Evolutionary conservation across 2,329 filamentous ascomycete genomes (phyloP), one percentile per base, ranked within the genome.

Genomic region (Hypoxylon sp.): DNA sequence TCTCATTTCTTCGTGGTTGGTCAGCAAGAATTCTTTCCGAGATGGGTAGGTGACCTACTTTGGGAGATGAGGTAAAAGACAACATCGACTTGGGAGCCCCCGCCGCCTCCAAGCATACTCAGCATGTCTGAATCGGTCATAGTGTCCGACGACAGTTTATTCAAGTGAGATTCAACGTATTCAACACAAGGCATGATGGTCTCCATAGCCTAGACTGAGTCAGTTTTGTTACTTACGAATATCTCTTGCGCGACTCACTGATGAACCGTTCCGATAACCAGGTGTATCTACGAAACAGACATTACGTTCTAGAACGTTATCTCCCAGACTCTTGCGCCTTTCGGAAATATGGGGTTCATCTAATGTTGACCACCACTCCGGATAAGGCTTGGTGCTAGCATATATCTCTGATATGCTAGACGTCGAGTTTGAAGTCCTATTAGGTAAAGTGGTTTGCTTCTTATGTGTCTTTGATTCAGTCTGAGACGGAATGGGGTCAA

Each of bases 271-370:
- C 44, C 84, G 82, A 78, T 88, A 89, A 11, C 90, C 90, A 10
- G 91, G 89, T 1, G 92, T 95, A 81, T 98, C 95, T 64, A 98
- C 90, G 77, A 99, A 98, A 79, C 94, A 97, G 4, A 99, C 82
- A 77, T 99, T 99, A 31, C 95, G 89, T 77, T 98, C 95, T 50
- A 98, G 83, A 42, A 98, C 88, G 22, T 89, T 87, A 70, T 96
- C 94, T 6, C 90, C 90, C 57, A 89, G 82, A 75, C 92, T 95
- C 77, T 90, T 92, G 74, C 91, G 86, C 76, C 90, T 86, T 51
- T 87, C 69, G 88, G 80, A 55, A 85, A 82, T 71, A 27, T 84
- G 84, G 64, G 87, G 89, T 68, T 91, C 89, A 61, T 95, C 91
- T 54, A 93, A 80, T 75, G 96, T 92, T 13, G 91, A 90, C 91